Evolutionary conservation across 148 eudicot genomes (phyloP).

Genomic region (Polygonum aviculare): DNA sequence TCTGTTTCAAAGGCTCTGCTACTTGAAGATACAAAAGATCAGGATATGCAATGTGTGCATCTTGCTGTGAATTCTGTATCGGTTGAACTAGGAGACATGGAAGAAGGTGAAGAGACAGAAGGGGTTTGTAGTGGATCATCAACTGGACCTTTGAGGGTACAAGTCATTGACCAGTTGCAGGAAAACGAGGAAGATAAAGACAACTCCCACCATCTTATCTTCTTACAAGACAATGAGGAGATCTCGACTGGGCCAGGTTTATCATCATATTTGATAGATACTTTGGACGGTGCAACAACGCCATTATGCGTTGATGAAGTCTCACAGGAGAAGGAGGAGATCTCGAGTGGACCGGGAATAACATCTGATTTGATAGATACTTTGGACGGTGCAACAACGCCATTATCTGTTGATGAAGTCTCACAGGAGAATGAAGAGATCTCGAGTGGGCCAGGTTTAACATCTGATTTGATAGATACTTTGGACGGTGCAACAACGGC

Average conservation of each 20-base stretch:
- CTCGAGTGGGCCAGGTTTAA: neutral
- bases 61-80: conserved; percentile 11
- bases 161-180: neutral
- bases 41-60: conserved; percentile 11
- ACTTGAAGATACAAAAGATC: conserved; percentile 2
- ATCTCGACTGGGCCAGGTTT: neutral
- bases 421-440: neutral
- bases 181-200: neutral
- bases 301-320: too few species aligned
- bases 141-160: neutral
- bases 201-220: neutral
- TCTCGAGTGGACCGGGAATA: too few species aligned
- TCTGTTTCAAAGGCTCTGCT: conserved; percentile 20
- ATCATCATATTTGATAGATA: neutral
- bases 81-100: conserved; percentile 12
- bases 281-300: too few species aligned
- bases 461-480: neutral
- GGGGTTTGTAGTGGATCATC: neutral
- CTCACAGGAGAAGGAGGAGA: too few species aligned
- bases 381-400: too few species aligned
- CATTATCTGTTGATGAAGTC: neutral
- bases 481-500: neutral
- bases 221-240: neutral
- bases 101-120: neutral
- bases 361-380: too few species aligned